Conservation (phyloP, 75 land plant species). For the Pseudotsuga menziesii region DNA sequence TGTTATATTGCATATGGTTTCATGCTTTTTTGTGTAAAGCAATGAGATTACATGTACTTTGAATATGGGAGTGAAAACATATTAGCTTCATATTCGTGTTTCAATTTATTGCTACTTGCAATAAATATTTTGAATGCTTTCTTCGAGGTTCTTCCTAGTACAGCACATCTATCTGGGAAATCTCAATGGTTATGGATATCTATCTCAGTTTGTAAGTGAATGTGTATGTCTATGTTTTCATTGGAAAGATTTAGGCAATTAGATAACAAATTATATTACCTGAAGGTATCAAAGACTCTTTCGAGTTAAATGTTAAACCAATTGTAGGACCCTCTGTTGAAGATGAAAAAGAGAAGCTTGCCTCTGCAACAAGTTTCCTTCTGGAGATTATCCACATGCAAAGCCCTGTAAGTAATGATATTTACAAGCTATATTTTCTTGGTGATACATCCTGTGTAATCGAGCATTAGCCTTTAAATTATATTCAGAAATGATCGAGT, state of each 20-base stretch:
- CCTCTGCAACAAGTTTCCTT: slow-evolving; percentile 4
- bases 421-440: not conserved
- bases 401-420: slow-evolving; percentile 1
- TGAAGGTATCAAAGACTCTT: not conserved
- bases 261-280: not conserved
- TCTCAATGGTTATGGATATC: not conserved
- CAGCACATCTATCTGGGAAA: not conserved
- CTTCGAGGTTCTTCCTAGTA: not conserved
- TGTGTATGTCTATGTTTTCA: not conserved
- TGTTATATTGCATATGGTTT: not conserved
- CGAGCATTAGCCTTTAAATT: not conserved
- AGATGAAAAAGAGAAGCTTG: slow-evolving; percentile 5
- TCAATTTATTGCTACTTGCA: not conserved
- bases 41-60: not conserved
- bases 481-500: not conserved
- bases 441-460: not conserved
- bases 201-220: not conserved
- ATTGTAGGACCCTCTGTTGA: not conserved
- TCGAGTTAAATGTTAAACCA: not conserved
- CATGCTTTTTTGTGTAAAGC: not conserved
- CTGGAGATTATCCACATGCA: slow-evolving; percentile 7
- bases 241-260: not conserved
- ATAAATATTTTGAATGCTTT: not conserved
- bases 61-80: not conserved
- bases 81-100: not conserved